phyloP scores from a whole-genome alignment of 1,284 basidiomycete species.

The Ustilago loliicola region DNA sequence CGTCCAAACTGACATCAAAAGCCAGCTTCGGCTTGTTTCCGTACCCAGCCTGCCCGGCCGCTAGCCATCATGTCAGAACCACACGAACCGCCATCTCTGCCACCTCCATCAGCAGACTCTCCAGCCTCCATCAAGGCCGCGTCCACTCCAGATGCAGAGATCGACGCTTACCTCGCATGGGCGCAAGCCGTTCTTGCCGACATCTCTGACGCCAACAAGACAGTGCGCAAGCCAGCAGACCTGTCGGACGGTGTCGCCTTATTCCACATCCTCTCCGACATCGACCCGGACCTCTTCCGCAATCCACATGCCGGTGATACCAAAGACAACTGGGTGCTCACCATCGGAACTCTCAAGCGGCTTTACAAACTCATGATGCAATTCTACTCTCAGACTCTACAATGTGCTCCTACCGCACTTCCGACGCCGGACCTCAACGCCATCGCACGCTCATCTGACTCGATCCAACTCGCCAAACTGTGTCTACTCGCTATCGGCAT shows the following conservation, averaged over 20 bases:
- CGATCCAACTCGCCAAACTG: slow-evolving; percentile 79
- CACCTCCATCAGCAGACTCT: slow-evolving; percentile 3
- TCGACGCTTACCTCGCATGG: slow-evolving; percentile 52
- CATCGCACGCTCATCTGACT: slow-evolving; percentile 81
- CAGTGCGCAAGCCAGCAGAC: slow-evolving; percentile 34
- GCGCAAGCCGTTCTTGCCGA: slow-evolving; percentile 43
- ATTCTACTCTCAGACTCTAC: slow-evolving; percentile 72
- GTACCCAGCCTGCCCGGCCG: no score
- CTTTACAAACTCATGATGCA: slow-evolving; percentile 88
- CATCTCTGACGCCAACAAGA: slow-evolving; percentile 19
- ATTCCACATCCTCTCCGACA: slow-evolving; percentile 58
- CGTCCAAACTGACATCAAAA: not conserved
- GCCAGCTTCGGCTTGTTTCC: no score
- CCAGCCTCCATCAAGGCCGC: slow-evolving; percentile 7
- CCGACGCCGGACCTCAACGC: slow-evolving; percentile 68
- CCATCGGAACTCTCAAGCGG: slow-evolving; percentile 85
- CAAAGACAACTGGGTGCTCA: slow-evolving; percentile 87
- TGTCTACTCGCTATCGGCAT: slow-evolving; percentile 90
- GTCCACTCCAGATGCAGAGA: slow-evolving; percentile 36
- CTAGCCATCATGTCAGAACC: slow-evolving; percentile 24
- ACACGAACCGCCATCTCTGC: slow-evolving; percentile 1
- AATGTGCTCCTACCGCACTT: slow-evolving; percentile 37
- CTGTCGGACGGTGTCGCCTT: slow-evolving; percentile 61
- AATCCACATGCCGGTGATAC: slow-evolving; percentile 59
- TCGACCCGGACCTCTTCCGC: slow-evolving; percentile 81